These are phyloP conservation scores for Suillus variegatus DNA, from an alignment of 768 basidiomycete species.

Conservation along the genomic window DNA sequence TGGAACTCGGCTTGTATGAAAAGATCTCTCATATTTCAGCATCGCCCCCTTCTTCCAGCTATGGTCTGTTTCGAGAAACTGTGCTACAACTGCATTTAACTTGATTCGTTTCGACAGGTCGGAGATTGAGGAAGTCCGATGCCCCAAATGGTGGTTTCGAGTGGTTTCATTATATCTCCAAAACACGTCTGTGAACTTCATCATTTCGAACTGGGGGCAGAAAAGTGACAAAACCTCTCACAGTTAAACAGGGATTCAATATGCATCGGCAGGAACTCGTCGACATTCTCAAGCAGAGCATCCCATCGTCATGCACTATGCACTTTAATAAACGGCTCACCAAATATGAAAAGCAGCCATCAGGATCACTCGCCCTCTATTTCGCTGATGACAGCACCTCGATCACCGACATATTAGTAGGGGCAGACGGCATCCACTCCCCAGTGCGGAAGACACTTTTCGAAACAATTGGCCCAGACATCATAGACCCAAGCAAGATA, in stretches of 20 bases:
- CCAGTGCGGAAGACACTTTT: slow-evolving; percentile 16
- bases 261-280: slow-evolving; percentile 31
- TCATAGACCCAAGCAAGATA: slow-evolving; percentile 17
- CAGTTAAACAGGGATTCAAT: not conserved
- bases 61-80: not conserved
- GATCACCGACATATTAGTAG: slow-evolving; percentile 41
- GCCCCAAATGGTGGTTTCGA: slow-evolving; percentile 6
- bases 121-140: slow-evolving; percentile 6
- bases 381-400: slow-evolving; percentile 36
- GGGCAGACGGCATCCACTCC: slow-evolving; percentile 40
- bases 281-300: slow-evolving; percentile 20
- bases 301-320: slow-evolving; percentile 20
- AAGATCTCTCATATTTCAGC: not conserved
- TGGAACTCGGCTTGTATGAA: not conserved
- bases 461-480: slow-evolving; percentile 21
- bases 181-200: not conserved
- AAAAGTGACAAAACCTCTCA: not conserved
- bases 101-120: not conserved
- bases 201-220: not conserved
- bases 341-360: slow-evolving; percentile 18
- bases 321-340: slow-evolving; percentile 34
- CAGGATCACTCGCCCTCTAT: slow-evolving; percentile 16
- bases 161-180: slow-evolving; percentile 14
- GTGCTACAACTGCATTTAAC: not conserved
- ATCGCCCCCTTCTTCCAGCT: not conserved